Evolutionary conservation across 1,139 yeast species (phyloP).

Genomic region (Hansenula sp.): DNA sequence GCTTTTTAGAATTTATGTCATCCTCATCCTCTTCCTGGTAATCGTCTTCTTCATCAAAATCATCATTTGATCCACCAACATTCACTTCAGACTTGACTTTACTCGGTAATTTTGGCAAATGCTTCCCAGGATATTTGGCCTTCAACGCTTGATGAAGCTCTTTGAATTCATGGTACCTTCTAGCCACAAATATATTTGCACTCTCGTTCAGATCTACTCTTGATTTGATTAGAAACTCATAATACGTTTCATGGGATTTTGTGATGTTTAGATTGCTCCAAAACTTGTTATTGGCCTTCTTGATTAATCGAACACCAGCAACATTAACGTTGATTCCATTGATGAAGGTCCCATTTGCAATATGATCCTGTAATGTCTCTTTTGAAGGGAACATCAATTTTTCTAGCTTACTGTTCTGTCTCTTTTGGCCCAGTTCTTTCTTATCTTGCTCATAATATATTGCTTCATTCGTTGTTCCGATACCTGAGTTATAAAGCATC

Average conservation of each 20-base stretch:
- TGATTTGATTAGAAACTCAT: constrained; percentile 25
- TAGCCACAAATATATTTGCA: constrained; percentile 38
- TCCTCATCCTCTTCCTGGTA: constrained; percentile 19
- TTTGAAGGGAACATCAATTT: constrained; percentile 43
- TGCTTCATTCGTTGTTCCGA: constrained; percentile 58
- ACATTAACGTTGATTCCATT: constrained; percentile 64
- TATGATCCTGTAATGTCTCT: constrained; percentile 47
- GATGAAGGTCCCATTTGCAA: constrained; percentile 41
- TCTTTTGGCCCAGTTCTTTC: constrained; percentile 20
- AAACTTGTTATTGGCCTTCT: constrained; percentile 14
- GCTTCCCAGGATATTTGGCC: constrained; percentile 64
- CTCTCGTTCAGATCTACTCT: constrained; percentile 26
- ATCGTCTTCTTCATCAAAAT: constrained; percentile 9
- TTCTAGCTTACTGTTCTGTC: constrained; percentile 27
- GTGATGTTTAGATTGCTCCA: constrained; percentile 20
- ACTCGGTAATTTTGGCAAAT: constrained; percentile 61
- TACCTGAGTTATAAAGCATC: constrained; percentile 70
- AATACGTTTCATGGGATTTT: constrained; percentile 24
- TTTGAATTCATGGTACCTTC: constrained; percentile 66
- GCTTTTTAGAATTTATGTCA: constrained; percentile 18
- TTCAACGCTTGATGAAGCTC: constrained; percentile 48
- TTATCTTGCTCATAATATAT: constrained; percentile 40
- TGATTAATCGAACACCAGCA: constrained; percentile 46
- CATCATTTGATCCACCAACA: constrained; percentile 14
- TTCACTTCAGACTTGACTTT: constrained; percentile 34